A percentile compares a stretch with the other conserved stretches of the same genome.
Conservation (phyloP, 2,329 filamentous ascomycete species). For the Phaeosphaeria sp. region DNA sequence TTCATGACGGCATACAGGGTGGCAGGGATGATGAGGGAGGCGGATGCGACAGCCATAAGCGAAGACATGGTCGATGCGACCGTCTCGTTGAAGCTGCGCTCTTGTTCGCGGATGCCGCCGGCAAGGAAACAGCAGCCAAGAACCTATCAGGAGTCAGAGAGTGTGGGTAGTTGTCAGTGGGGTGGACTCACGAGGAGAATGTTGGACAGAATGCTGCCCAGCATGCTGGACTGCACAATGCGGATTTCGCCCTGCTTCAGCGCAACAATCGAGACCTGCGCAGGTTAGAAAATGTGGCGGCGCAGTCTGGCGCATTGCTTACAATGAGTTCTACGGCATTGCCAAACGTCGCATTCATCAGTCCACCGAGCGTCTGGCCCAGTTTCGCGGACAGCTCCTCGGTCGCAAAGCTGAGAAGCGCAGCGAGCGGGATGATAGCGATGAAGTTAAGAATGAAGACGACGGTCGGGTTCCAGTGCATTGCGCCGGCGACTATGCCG, state of each 20-base stretch:
- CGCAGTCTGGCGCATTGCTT: constrained; percentile 11
- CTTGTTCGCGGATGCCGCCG: constrained; percentile 53
- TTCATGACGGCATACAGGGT: constrained; percentile 59
- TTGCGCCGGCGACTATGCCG: constrained; percentile 70
- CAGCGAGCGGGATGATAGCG: constrained; percentile 78
- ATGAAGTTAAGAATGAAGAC: constrained; percentile 82
- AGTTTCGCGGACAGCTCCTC: constrained; percentile 77
- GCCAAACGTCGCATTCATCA: constrained; percentile 79
- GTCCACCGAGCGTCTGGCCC: constrained; percentile 75
- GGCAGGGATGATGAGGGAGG: constrained; percentile 61
- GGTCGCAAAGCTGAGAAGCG: constrained; percentile 77
- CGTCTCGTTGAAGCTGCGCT: constrained; percentile 70
- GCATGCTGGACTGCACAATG: constrained; percentile 97
- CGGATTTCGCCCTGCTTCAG: constrained; percentile 85
- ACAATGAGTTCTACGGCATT: constrained; percentile 83
- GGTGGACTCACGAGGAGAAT: constrained; percentile 70
- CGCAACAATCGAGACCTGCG: constrained; percentile 88
- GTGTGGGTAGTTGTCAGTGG: constrained; percentile 22
- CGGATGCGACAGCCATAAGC: constrained; percentile 63
- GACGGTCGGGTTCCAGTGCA: constrained; percentile 69
- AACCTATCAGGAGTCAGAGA: constrained; percentile 59
- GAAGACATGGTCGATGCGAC: constrained; percentile 79
- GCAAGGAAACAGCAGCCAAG: constrained; percentile 62
- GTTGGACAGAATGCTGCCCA: constrained; percentile 94
- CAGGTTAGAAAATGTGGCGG: constrained; percentile 9